phyloP scores from a whole-genome alignment of 306 rosid species.

The Pachyrhizus erosus region DNA sequence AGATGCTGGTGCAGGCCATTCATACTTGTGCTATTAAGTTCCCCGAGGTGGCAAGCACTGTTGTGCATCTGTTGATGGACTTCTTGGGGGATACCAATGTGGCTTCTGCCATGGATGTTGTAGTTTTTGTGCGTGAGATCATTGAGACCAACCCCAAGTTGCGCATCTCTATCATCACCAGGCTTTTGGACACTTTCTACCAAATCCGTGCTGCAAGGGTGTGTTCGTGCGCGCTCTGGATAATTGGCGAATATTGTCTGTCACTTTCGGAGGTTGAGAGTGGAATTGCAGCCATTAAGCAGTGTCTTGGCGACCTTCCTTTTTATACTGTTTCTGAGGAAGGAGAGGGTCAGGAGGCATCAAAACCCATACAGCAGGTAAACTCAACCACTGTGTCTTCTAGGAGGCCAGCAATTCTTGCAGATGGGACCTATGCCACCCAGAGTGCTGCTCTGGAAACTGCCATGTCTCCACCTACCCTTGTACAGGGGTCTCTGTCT shows the following conservation, averaged over 20 bases:
- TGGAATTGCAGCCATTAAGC: conserved; percentile 79
- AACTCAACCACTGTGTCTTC: conserved; percentile 80
- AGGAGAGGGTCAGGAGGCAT: conserved; percentile 72
- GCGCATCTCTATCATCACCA: conserved; percentile 84
- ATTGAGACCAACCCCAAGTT: conserved; percentile 92
- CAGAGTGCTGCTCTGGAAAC: conserved; percentile 98
- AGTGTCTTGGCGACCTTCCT: conserved; percentile 95
- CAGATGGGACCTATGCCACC: conserved; percentile 99
- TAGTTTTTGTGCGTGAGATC: conserved; percentile 92
- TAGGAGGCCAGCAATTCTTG: conserved; percentile 92
- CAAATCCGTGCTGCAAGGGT: conserved; percentile 95
- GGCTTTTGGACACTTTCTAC: conserved; percentile 92
- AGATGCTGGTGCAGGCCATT: conserved; percentile 94
- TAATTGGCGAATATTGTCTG: conserved; percentile 89
- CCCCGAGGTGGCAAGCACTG: conserved; percentile 96
- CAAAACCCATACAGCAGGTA: conserved; percentile 62
- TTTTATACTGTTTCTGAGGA: conserved; percentile 82
- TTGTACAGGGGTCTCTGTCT: conserved; percentile 78
- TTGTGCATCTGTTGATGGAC: conserved; percentile 97
- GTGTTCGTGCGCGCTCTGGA: conserved; percentile 96
- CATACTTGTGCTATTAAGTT: conserved; percentile 96
- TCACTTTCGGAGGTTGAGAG: conserved; percentile 93
- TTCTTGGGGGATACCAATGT: conserved; percentile 92
- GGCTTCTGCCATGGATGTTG: conserved; percentile 94
- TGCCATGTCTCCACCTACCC: conserved; percentile 85